These are phyloP conservation scores for Neofusicoccum laricinum DNA, from an alignment of 2,329 filamentous ascomycete species.

Conservation along the genomic window DNA sequence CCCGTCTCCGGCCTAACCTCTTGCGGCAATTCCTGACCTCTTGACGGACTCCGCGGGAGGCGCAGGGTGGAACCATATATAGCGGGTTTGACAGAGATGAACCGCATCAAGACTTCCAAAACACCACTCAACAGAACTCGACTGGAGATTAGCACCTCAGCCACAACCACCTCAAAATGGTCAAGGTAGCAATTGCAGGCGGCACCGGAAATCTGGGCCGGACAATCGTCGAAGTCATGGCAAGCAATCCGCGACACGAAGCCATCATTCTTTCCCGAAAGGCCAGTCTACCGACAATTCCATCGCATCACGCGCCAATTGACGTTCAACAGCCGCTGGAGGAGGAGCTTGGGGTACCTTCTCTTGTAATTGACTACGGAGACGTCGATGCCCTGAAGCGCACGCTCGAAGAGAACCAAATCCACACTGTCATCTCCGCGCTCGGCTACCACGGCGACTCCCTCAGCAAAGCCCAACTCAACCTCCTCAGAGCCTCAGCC, in stretches of 20 bases:
- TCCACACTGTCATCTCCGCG: slow-evolving; percentile 47
- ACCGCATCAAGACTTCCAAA: too few species aligned
- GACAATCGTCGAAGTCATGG: slow-evolving; percentile 47
- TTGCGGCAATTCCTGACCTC: background rate
- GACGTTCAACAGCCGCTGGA: background rate
- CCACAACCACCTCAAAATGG: slow-evolving; percentile 27
- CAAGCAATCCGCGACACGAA: slow-evolving; percentile 33
- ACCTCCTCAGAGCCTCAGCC: slow-evolving; percentile 46
- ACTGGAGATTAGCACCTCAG: too few species aligned
- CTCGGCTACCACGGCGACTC: slow-evolving; percentile 33
- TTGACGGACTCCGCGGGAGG: background rate
- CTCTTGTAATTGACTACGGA: slow-evolving; percentile 33
- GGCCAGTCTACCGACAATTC: slow-evolving; percentile 23
- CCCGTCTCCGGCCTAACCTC: background rate
- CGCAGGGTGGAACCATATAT: background rate
- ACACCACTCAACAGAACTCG: too few species aligned
- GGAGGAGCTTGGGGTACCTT: slow-evolving; percentile 16
- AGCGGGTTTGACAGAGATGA: too few species aligned
- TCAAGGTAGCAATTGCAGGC: slow-evolving; percentile 47
- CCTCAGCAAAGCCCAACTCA: slow-evolving; percentile 34
- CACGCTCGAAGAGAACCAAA: slow-evolving; percentile 35
- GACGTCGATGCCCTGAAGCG: slow-evolving; percentile 27
- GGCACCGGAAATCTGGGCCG: slow-evolving; percentile 47
- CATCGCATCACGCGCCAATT: background rate
- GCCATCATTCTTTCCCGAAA: slow-evolving; percentile 43